A percentile compares a stretch with the other conserved stretches of the same genome.
phyloP scores from a whole-genome alignment of 2,329 filamentous ascomycete genomes.

The Epichloe sibirici region DNA sequence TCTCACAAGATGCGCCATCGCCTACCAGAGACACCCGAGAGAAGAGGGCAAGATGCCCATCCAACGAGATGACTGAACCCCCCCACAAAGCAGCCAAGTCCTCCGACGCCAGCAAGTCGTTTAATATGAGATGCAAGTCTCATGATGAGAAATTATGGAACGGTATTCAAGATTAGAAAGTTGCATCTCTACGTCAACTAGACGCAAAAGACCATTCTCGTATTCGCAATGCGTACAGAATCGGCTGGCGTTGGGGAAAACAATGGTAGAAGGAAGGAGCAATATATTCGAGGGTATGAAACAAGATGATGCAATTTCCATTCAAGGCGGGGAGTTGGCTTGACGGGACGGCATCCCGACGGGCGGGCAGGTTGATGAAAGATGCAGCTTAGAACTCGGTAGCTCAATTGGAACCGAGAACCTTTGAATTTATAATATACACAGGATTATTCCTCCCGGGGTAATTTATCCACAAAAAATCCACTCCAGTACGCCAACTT shows the following conservation, averaged over 20 bases:
- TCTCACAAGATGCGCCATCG: neutral
- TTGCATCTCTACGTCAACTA: too few species aligned
- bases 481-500: too few species aligned
- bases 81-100: slow-evolving; percentile 16
- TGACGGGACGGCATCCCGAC: too few species aligned
- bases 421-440: too few species aligned
- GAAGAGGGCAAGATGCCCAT: slow-evolving; percentile 20
- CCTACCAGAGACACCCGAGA: slow-evolving; percentile 13
- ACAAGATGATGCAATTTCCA: too few species aligned
- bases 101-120: slow-evolving; percentile 5
- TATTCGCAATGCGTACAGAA: neutral
- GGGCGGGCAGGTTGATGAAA: too few species aligned
- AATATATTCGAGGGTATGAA: neutral
- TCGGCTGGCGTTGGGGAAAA: neutral
- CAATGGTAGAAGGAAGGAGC: neutral
- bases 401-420: too few species aligned
- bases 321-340: too few species aligned
- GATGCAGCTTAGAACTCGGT: too few species aligned
- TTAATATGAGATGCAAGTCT: slow-evolving; percentile 8
- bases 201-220: neutral
- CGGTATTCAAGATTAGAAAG: slow-evolving; percentile 25
- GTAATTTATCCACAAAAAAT: too few species aligned
- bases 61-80: slow-evolving; percentile 12
- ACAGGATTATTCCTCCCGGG: too few species aligned
- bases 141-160: slow-evolving; percentile 33